Conservation (phyloP, 2,329 filamentous ascomycete species). For the Atkinsonella hypoxylon region DNA sequence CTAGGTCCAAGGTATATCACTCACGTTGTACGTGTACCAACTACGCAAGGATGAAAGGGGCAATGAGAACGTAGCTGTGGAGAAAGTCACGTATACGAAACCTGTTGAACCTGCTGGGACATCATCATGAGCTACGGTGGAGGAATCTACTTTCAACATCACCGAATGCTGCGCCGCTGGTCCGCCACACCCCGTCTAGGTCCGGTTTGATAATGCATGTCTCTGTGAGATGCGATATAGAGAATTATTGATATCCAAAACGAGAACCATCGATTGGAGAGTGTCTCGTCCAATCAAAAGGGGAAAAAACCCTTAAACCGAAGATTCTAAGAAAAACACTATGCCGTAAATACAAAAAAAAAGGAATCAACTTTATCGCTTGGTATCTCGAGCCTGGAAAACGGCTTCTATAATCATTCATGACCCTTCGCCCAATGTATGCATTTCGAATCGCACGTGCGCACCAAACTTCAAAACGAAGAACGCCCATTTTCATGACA, state of each 20-base stretch:
- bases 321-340: constrained; percentile 6
- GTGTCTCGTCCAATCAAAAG: constrained; percentile 9
- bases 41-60: constrained; percentile 66
- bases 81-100: constrained; percentile 80
- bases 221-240: constrained; percentile 8
- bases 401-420: constrained; percentile 13
- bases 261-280: constrained; percentile 7
- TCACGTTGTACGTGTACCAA: constrained; percentile 92
- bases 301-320: constrained; percentile 6
- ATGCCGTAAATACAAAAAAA: constrained; percentile 21
- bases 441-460: constrained; percentile 7
- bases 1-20: constrained; percentile 88
- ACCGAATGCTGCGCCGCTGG: neutral
- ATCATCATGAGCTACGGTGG: constrained; percentile 30
- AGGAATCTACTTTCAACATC: neutral
- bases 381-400: constrained; percentile 23
- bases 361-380: constrained; percentile 18
- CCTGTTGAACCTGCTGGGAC: constrained; percentile 47
- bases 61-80: constrained; percentile 67
- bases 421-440: constrained; percentile 14
- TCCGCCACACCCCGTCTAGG: neutral
- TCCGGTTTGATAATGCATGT: constrained; percentile 11
- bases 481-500: constrained; percentile 2
- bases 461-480: neutral
- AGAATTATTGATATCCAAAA: constrained; percentile 10